Evolutionary conservation across 306 rosid genomes (phyloP).

Genomic region (Trichosanthes truncata): DNA sequence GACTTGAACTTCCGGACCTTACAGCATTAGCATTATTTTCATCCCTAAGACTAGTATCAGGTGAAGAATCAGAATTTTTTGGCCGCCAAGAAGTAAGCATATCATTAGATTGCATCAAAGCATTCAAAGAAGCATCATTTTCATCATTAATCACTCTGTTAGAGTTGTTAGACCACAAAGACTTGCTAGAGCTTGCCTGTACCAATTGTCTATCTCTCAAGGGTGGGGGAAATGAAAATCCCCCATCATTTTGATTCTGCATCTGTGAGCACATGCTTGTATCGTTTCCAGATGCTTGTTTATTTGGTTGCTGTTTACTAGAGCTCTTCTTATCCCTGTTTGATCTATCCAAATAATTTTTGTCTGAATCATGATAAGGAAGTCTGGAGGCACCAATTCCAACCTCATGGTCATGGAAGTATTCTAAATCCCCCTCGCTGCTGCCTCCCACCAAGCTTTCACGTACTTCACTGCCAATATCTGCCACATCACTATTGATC

Average conservation of each 20-base stretch:
- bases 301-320: conserved; percentile 46
- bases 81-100: conserved; percentile 61
- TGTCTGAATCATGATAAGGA: conserved; percentile 39
- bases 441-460: conserved; percentile 85
- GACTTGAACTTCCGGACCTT: conserved; percentile 63
- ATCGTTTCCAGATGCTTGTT: conserved; percentile 51
- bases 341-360: conserved; percentile 34
- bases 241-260: conserved; percentile 44
- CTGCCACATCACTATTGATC: conserved; percentile 82
- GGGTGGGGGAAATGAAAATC: conserved; percentile 79
- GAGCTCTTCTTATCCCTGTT: conserved; percentile 41
- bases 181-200: conserved; percentile 51
- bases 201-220: conserved; percentile 45
- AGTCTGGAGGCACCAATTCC: conserved; percentile 40
- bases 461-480: conserved; percentile 78
- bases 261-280: conserved; percentile 28
- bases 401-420: conserved; percentile 53
- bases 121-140: conserved; percentile 44
- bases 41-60: conserved; percentile 57
- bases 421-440: conserved; percentile 76
- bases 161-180: conserved; percentile 51
- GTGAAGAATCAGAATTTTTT: conserved; percentile 76
- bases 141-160: conserved; percentile 35
- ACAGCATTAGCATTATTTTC: conserved; percentile 45
- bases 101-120: conserved; percentile 41